Base-by-base conservation (phyloP, 1,284 basidiomycete genomes). In the Limonomyces culmigenus region DNA sequence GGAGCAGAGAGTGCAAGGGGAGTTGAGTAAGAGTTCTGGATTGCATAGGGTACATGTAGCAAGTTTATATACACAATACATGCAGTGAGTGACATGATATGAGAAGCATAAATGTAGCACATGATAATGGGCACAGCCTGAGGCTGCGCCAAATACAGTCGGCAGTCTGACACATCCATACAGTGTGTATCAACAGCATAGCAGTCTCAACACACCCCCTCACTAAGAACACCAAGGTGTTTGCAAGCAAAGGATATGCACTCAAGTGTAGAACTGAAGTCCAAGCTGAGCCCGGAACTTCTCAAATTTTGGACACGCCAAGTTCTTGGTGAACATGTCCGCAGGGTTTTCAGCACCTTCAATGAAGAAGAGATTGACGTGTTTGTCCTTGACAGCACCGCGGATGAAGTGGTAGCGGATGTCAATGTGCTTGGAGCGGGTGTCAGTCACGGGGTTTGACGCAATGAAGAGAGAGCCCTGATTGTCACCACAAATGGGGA, bases 381-480 rank as follows among this genome's bases (percentile, higher is more conserved):
- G 5, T n/a, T 39, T 39, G 29, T 32, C 14, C 6, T 42, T 40
- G 35, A 59, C 46, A 11, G 36, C 36, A 29, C 62, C 52, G 0
- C 54, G 49, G 19, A 62, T 45, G 34, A 45, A 56, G 39, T 62
- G 61, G 39, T 55, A 50, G 2, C 38, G 38, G 34, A 61, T 49
- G 36, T 62, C 52, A 33, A 65, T 60, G 43, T 66, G 63, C 42
- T 63, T 63, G 6, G 55, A 48, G 0, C 52, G 38, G 4, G 36
- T 14, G 30, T 53, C 46, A 16, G 37, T 38, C 1, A 51, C 42
- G 4, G 56, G 49, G 33, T 59, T 58, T 2, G 38, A 32, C 1
- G 50, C 48, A 5, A 61, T 41, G 18, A 45, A 42, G 6, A 63
- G 49, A 1, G 57, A 44, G 1, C 53, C 49, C 36, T 57, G 47